Evolutionary conservation across 1,139 yeast species (phyloP), one percentile per base, ranked within the genome.

Genomic region (Sugiyamaella xylanicola): DNA sequence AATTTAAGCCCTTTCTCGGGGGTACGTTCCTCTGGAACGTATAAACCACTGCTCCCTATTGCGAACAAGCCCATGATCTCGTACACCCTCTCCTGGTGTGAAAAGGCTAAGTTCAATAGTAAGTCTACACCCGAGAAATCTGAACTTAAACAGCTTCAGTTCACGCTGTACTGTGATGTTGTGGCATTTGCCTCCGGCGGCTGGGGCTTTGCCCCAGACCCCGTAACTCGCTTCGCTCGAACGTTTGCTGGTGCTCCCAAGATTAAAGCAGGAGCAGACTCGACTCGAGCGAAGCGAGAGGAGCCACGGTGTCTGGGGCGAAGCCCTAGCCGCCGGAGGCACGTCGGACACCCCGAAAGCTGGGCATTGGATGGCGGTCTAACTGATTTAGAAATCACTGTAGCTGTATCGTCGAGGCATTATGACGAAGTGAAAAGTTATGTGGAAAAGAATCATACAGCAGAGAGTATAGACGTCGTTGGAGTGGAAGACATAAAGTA

Each of bases 71-170:
- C 97, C n/a, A 85, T 93, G 88, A 76, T 95, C 48, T 86, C 86
- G 63, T 87, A 90, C 67, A 95, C 88, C 2, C 77, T 95, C 47
- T 92, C 87, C 63, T 95, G 98, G 98, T 91, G 98, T 76, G 90
- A 86, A 65, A 79, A 80, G 67, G 98, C 96, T 1, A 62, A 60
- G 22, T 72, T 72, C 56, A 59, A 62, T 8, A 58, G 62, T 58
- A 57, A 48, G 61, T 47, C n/a, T 19, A 9, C 21, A 25, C 15
- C 9, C 3, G 45, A 25, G 5, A 25, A 25, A 25, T n/a, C n/a
- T n/a, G n/a, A n/a, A n/a, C n/a, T n/a, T n/a, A n/a, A n/a, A n/a
- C n/a, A n/a, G n/a, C n/a, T n/a, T n/a, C n/a, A n/a, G n/a, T n/a
- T n/a, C n/a, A n/a, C n/a, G n/a, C n/a, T n/a, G n/a, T n/a, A n/a